Base-by-base conservation (phyloP, 2,329 filamentous ascomycete genomes). In the Colletotrichum musicola region DNA sequence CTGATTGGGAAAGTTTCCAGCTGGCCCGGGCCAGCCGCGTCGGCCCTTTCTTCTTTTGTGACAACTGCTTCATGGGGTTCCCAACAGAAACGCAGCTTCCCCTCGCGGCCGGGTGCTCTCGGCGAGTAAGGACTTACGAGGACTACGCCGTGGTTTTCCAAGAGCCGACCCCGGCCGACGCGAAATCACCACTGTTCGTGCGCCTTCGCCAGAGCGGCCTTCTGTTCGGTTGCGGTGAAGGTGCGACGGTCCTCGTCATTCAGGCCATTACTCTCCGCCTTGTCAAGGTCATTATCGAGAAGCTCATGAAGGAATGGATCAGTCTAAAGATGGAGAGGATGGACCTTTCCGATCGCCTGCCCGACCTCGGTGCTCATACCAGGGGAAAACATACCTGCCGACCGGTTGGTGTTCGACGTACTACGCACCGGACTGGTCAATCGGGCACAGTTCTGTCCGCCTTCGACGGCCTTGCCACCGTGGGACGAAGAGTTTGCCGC, bases 41-140 rank as follows among this genome's bases (percentile, higher is more conserved):
- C 6, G 44, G 50, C 13, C 4, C 46, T 22, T 10, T 16, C 3
- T 42, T 22, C 2, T 62, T 58, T 14, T 44, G 38, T 57, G 67
- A 69, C n/a, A 60, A 47, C 14, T 62, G 62, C 30, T 69, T 66
- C 50, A 59, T 66, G 62, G 62, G 50, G 6, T 66, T 68, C 13
- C 60, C 51, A 4, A 25, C 60, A 20, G 27, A 38, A 38, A 12
- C 25, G 4, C 50, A 47, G 38, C 3, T 42, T 18, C 7, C n/a
- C 3, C 46, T 18, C 9, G n/a, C 46, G 10, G 16, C 16, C 9
- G 46, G n/a, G 46, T 12, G 5, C 46, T 22, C 10, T 20, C 6
- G 16, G 20, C n/a, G 18, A 16, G 22, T 6, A 18, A 20, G 35
- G 16, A 47, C 20, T 50, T 47, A 44, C 1, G 10, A 14, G 14